Conservation (phyloP, 2,329 filamentous ascomycete genomes). For the Botryosphaeria dothidea region DNA sequence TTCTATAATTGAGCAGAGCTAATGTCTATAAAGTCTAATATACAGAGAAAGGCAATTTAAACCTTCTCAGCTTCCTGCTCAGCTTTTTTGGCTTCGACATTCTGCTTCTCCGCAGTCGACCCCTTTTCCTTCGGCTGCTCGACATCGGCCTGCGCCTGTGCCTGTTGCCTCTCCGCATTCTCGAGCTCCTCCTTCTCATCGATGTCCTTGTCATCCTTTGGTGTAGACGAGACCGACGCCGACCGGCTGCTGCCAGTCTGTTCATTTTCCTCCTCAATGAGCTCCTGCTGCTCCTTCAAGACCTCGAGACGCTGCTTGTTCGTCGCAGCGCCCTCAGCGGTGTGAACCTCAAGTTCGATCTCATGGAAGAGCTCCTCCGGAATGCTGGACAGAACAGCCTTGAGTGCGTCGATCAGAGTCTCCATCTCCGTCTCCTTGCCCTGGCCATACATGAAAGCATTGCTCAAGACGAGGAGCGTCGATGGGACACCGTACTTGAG, state of each 20-base stretch:
- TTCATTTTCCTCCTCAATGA: slow-evolving; percentile 95
- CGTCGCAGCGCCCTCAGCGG: slow-evolving; percentile 91
- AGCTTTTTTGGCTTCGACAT: slow-evolving; percentile 18
- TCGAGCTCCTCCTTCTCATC: slow-evolving; percentile 69
- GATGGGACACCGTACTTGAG: slow-evolving; percentile 95
- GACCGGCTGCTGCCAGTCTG: slow-evolving; percentile 82
- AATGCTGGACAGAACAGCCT: slow-evolving; percentile 89
- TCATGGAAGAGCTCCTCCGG: slow-evolving; percentile 99
- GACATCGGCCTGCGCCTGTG: slow-evolving; percentile 1
- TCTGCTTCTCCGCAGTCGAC: slow-evolving; percentile 1
- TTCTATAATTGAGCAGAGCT: slow-evolving; percentile 20
- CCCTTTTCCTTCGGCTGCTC: background rate
- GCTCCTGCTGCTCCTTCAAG: slow-evolving; percentile 95
- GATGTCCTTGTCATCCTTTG: slow-evolving; percentile 87
- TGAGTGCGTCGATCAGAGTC: slow-evolving; percentile 88
- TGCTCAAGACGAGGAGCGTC: slow-evolving; percentile 91
- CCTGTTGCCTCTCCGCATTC: slow-evolving; percentile 1
- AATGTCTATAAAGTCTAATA: slow-evolving; percentile 5
- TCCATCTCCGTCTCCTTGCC: slow-evolving; percentile 81
- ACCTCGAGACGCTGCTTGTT: slow-evolving; percentile 99
- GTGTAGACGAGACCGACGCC: slow-evolving; percentile 52
- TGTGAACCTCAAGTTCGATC: slow-evolving; percentile 97
- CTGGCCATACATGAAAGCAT: slow-evolving; percentile 95
- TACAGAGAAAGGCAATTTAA: slow-evolving; percentile 15
- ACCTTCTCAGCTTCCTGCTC: slow-evolving; percentile 20